Conservation (phyloP, 1,139 yeast genomes). For the Eremothecium sinecaudum region DNA sequence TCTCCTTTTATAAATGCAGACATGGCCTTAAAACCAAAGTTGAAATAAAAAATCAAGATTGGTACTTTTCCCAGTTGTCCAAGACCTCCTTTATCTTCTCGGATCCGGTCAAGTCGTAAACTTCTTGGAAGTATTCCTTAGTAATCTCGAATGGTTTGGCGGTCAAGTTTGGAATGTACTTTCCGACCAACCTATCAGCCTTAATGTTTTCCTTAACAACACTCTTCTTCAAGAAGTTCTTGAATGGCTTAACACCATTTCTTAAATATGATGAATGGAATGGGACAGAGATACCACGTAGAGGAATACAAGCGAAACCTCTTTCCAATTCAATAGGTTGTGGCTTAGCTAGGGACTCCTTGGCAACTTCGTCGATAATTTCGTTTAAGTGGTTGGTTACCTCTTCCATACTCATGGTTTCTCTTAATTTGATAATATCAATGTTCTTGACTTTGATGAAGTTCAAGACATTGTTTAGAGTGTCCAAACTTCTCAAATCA, state of each 20-base stretch:
- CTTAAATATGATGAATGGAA: constrained; percentile 97
- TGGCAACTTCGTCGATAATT: constrained; percentile 76
- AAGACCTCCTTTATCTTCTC: constrained; percentile 82
- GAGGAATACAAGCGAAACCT: constrained; percentile 96
- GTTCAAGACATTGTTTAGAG: constrained; percentile 86
- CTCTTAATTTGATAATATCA: constrained; percentile 81
- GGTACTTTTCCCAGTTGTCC: constrained; percentile 89
- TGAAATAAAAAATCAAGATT: constrained; percentile 22
- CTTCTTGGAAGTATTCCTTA: constrained; percentile 94
- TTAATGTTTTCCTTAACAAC: constrained; percentile 90
- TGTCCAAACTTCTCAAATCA: constrained; percentile 90
- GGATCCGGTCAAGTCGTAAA: constrained; percentile 80
- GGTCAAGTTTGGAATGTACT: constrained; percentile 96
- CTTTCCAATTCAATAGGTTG: constrained; percentile 96
- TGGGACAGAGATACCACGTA: constrained; percentile 97
- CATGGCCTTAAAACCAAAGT: no score
- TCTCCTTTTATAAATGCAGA: no score
- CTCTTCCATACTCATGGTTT: constrained; percentile 70
- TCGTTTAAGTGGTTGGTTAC: constrained; percentile 81
- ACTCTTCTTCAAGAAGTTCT: constrained; percentile 93
- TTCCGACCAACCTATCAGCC: constrained; percentile 85
- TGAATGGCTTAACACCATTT: constrained; percentile 98
- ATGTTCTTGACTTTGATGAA: constrained; percentile 88
- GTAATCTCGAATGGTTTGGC: constrained; percentile 95
- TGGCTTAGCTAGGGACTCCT: constrained; percentile 73